phyloP scores from a whole-genome alignment of 176 grass and related monocot genomes.

The Poa annua region DNA sequence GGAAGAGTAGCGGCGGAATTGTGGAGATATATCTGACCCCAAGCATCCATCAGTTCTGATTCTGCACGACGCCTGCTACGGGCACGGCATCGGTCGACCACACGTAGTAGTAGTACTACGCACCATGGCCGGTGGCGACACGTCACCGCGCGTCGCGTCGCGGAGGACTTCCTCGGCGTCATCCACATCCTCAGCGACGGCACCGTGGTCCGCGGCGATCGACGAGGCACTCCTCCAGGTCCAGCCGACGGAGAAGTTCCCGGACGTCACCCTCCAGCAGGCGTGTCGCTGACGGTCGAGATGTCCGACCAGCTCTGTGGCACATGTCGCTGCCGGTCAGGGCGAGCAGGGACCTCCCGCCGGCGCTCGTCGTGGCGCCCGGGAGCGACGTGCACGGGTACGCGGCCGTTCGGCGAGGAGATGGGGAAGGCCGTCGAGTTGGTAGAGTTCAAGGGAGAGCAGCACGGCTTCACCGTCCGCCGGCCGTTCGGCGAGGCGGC shows the following conservation, averaged over 20 bases:
- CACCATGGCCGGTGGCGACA: too few species aligned
- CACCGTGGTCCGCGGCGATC: not conserved
- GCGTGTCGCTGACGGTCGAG: not conserved
- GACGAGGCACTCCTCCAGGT: not conserved
- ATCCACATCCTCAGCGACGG: too few species aligned
- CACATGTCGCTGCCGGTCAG: conserved; percentile 52
- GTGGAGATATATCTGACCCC: too few species aligned
- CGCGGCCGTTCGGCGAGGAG: conserved; percentile 47
- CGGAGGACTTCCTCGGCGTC: too few species aligned
- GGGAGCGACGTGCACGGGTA: conserved; percentile 53
- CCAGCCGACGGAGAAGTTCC: not conserved
- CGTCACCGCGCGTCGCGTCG: too few species aligned
- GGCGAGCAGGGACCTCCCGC: conserved; percentile 37
- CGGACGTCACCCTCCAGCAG: not conserved
- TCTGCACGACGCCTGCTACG: not conserved
- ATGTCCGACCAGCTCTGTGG: conserved; percentile 43
- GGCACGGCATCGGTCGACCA: conserved; percentile 47
- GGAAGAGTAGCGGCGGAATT: too few species aligned
- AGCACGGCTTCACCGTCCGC: conserved; percentile 57
- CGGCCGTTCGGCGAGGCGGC: conserved; percentile 43
- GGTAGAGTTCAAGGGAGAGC: conserved; percentile 52
- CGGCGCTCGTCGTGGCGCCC: conserved; percentile 49
- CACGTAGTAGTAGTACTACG: not conserved
- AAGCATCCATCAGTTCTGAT: too few species aligned
- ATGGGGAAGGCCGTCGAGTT: conserved; percentile 57